Percentiles rank a stretch among this genome's conserved stretches.
phyloP scores from a whole-genome alignment of 2,329 filamentous ascomycete species.

The Blastomyces parvus region DNA sequence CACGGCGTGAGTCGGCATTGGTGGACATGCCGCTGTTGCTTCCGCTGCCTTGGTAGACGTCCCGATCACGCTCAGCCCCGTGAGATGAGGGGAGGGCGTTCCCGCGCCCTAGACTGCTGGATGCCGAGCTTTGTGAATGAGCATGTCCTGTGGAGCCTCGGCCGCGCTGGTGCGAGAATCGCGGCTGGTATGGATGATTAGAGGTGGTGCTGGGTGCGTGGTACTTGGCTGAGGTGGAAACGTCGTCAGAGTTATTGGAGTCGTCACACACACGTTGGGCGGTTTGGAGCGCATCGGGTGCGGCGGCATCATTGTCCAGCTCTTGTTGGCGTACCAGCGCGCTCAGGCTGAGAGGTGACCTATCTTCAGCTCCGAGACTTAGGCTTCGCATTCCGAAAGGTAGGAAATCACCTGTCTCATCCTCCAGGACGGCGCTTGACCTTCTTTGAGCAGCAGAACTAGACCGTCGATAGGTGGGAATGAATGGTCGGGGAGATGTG shows the following conservation, averaged over 20 bases:
- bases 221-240: constrained; percentile 20
- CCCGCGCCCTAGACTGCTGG: constrained; percentile 33
- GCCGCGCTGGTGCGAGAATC: constrained; percentile 29
- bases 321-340: constrained; percentile 29
- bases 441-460: constrained; percentile 37
- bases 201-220: constrained; percentile 23
- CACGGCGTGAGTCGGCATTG: constrained; percentile 27
- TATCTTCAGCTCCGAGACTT: constrained; percentile 37
- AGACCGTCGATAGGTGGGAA: constrained; percentile 35
- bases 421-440: constrained; percentile 23
- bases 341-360: constrained; percentile 25
- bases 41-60: constrained; percentile 27
- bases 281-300: constrained; percentile 18
- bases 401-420: constrained; percentile 39
- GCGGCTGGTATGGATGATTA: constrained; percentile 31
- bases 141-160: constrained; percentile 30
- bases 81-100: constrained; percentile 25
- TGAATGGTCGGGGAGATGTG: constrained; percentile 36
- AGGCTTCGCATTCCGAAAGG: constrained; percentile 39
- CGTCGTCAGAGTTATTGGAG: constrained; percentile 15
- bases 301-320: constrained; percentile 19
- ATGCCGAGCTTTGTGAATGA: constrained; percentile 33
- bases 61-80: constrained; percentile 28
- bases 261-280: constrained; percentile 13
- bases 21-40: constrained; percentile 32